These are phyloP conservation scores for Gloeophyllum trabeum DNA, from an alignment of 768 basidiomycete species.

Conservation along the genomic window DNA sequence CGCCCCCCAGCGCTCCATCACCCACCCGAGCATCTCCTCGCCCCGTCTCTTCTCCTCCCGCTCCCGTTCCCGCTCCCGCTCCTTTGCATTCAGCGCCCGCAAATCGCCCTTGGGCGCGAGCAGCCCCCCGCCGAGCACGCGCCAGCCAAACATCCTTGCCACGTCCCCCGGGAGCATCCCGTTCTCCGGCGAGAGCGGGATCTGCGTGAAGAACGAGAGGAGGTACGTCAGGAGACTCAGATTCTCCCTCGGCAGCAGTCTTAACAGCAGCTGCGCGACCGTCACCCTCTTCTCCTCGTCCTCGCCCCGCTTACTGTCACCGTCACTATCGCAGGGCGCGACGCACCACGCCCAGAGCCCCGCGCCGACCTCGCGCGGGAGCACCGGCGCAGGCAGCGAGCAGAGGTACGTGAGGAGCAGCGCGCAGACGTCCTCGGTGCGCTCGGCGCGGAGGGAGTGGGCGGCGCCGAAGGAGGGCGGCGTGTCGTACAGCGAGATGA, in stretches of 20 bases:
- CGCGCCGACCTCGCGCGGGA: constrained; percentile 27
- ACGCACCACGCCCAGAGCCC: constrained; percentile 34
- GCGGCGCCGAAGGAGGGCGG: constrained; percentile 15
- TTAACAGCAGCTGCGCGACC: constrained; percentile 36
- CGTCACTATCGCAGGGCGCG: constrained; percentile 25
- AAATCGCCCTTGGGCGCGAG: too few relatives aligned
- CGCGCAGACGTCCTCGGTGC: constrained; percentile 31
- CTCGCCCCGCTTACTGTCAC: constrained; percentile 9
- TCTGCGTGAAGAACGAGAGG: constrained; percentile 36
- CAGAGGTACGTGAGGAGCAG: constrained; percentile 35
- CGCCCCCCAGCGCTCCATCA: too few relatives aligned
- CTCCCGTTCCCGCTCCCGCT: too few relatives aligned
- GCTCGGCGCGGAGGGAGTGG: constrained; percentile 20
- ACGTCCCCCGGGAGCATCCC: constrained; percentile 32
- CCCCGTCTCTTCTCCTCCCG: too few relatives aligned
- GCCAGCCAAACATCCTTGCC: constrained; percentile 32
- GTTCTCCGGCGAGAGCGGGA: constrained; percentile 39
- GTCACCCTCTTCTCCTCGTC: constrained; percentile 17
- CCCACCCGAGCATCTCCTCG: too few relatives aligned
- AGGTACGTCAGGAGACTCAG: constrained; percentile 33
- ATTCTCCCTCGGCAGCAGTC: constrained; percentile 30
- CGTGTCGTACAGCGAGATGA: constrained; percentile 27
- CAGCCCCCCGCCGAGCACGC: constrained; percentile 26
- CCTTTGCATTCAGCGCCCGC: too few relatives aligned
- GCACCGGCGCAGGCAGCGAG: constrained; percentile 32